phyloP scores from a whole-genome alignment of 352 stramenopile species.

The Aphanomyces invadans region DNA sequence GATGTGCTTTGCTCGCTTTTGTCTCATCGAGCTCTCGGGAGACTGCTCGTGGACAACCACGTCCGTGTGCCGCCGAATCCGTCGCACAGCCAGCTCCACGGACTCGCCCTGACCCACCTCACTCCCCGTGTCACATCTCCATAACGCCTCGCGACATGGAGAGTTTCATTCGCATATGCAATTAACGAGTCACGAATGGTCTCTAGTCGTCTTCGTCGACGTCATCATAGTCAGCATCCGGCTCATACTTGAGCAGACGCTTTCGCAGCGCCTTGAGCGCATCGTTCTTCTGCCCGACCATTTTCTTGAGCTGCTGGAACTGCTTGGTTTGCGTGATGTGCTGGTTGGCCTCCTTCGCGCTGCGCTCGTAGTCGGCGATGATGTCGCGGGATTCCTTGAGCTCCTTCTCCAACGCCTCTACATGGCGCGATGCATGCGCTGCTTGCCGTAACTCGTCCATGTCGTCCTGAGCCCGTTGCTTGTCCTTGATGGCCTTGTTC shows the following conservation, averaged over 20 bases:
- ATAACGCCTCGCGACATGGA: no score
- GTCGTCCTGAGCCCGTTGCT: constrained; percentile 51
- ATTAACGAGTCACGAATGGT: no score
- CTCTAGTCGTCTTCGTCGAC: constrained; percentile 37
- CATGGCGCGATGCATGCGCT: constrained; percentile 37
- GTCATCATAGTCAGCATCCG: constrained; percentile 36
- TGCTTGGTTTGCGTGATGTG: constrained; percentile 72
- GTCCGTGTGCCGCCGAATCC: constrained; percentile 35
- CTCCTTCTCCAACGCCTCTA: constrained; percentile 48
- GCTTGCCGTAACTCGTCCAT: constrained; percentile 57
- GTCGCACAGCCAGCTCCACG: constrained; percentile 62
- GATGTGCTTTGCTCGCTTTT: constrained; percentile 77
- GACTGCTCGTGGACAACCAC: constrained; percentile 52
- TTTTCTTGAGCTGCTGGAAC: constrained; percentile 78
- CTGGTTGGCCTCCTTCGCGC: constrained; percentile 50
- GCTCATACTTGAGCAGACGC: constrained; percentile 70
- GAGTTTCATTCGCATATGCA: no score
- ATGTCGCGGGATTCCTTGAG: constrained; percentile 44
- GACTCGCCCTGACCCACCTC: constrained; percentile 39
- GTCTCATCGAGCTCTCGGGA: constrained; percentile 60
- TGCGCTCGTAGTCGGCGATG: constrained; percentile 46
- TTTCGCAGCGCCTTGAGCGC: constrained; percentile 56
- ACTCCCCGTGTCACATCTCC: background rate
- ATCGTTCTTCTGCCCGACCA: constrained; percentile 77
- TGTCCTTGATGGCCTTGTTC: constrained; percentile 22